Evolutionary conservation across 352 stramenopile genomes (phyloP), one percentile per base, ranked within the genome.

Genomic region (Globisporangium apiculatum): DNA sequence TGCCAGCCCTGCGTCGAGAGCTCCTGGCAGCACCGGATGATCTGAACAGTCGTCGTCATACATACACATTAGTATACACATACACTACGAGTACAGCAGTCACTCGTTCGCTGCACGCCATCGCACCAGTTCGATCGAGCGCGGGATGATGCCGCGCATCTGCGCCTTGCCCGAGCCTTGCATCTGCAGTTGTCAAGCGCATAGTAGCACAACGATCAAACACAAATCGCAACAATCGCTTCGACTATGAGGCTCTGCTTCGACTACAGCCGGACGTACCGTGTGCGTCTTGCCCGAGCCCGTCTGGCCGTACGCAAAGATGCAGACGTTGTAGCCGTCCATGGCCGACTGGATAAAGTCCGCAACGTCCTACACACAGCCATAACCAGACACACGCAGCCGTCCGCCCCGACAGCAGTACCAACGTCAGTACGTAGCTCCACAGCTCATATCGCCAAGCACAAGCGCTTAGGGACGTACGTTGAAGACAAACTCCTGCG

Each of bases 281-380:
- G 97, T 99, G 69, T 97, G 96, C 5, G 97, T 99, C 69, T 99
- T 99, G 11, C 97, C 97, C 31, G 86, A 96, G 1, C 95, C 92
- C 5, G 93, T 98, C 73, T 99, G 97, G 1, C 98, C 98, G 73
- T 99, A 99, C 0, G 97, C 96, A 72, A 99, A 98, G 40, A 99
- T 92, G 72, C 96, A 99, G 18, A 99, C 90, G 58, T 99, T 98
- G 82, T 97, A 99, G 36, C 98, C 98, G 67, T 99, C 97, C 59
- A 99, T 79, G 5, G 91, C 95, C 36, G 83, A 94, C 61, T 96
- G 86, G 42, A 96, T 92, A 50, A 96, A 94, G 64, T 90, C 85
- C 0, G 83, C 75, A 8, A 96, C 86, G 58, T 96, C 86, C 60
- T 92, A 58, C 14, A 53, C n/a, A 15, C 14, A 40, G 3, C 24